Evolutionary conservation across 345 rosid species (phyloP), one percentile per base, ranked within the genome.

Genomic region (Rubroshorea leprosula): DNA sequence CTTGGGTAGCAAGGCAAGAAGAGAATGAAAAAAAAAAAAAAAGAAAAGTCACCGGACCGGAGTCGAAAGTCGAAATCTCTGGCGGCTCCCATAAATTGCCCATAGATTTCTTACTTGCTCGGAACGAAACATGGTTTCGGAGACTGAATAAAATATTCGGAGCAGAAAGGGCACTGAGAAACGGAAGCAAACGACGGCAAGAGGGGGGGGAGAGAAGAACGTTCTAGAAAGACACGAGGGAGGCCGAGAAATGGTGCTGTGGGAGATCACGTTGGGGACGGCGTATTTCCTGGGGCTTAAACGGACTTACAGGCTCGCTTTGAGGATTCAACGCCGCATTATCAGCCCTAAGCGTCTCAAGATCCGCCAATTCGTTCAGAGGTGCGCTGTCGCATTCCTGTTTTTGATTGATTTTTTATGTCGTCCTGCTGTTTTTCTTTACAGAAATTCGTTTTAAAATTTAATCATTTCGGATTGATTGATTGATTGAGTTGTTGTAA

Each of bases 261-360:
- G 98, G 98, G 98, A 91, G 82, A 79, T 91, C 74, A 80, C 92
- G 21, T 41, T 91, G 68, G 95, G 74, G 43, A 86, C 95, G 16
- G 98, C 96, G 12, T 91, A 88, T 73, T 78, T 91, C 73, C 68
- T 91, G 64, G 98, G 96, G 27, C 79, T 88, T 19, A 85, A 74
- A 45, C 91, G 96, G 24, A 84, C 92, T 60, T 86, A 84, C 62
- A 78, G 64, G 63, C 85, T 91, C 44, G 85, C 85, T 45, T 66
- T 84, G 79, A 70, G 61, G 85, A 74, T 84, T 66, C 89, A 91
- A 64, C 88, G 90, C 29, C 78, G 81, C 50, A 41, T 84, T 54
- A 74, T 88, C 54, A 56, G 76, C 61, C 78, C 86, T 6, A 79
- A 76, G 22, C 84, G 66, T 56, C 83, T 85, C 0, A 84, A 61